Conservation (phyloP, 2,329 filamentous ascomycete genomes). For the Colletotrichum tanaceti region DNA sequence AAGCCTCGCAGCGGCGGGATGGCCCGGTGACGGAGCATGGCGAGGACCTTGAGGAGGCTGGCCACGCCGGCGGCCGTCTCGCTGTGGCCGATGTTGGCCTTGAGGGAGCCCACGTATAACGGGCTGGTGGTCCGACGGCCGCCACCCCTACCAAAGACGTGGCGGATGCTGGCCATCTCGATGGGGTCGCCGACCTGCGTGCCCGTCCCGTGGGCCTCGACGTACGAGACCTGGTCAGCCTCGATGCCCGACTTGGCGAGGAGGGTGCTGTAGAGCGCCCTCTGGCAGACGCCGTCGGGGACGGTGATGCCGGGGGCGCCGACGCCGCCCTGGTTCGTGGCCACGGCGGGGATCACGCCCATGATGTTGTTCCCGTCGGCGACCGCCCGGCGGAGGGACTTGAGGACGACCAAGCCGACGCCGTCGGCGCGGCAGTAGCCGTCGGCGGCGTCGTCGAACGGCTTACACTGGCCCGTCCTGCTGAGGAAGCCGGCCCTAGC, state of each 20-base stretch:
- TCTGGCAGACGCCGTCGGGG: constrained; percentile 46
- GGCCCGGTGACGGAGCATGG: background rate
- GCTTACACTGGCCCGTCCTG: constrained; percentile 48
- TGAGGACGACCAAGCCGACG: constrained; percentile 57
- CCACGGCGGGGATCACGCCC: constrained; percentile 54
- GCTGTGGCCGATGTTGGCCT: constrained; percentile 40
- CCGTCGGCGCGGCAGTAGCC: constrained; percentile 66
- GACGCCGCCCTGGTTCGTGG: constrained; percentile 51
- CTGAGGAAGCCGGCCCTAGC: constrained; percentile 45
- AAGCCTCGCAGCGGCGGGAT: constrained; percentile 45
- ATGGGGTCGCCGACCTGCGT: constrained; percentile 59
- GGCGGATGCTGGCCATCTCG: constrained; percentile 56
- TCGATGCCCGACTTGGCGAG: background rate
- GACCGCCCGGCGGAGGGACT: constrained; percentile 57
- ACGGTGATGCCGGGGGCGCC: constrained; percentile 45
- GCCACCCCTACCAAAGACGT: too few relatives aligned
- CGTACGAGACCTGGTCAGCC: constrained; percentile 43
- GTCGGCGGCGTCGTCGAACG: constrained; percentile 50
- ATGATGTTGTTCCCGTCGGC: constrained; percentile 62
- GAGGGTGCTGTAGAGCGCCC: constrained; percentile 45
- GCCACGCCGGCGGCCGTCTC: constrained; percentile 39
- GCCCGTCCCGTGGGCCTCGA: constrained; percentile 60
- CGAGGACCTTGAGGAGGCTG: constrained; percentile 26
- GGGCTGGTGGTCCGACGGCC: too few relatives aligned
- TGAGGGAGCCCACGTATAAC: constrained; percentile 18